Conservation (phyloP, 257 asterid species). For the Penstemon davidsonii region DNA sequence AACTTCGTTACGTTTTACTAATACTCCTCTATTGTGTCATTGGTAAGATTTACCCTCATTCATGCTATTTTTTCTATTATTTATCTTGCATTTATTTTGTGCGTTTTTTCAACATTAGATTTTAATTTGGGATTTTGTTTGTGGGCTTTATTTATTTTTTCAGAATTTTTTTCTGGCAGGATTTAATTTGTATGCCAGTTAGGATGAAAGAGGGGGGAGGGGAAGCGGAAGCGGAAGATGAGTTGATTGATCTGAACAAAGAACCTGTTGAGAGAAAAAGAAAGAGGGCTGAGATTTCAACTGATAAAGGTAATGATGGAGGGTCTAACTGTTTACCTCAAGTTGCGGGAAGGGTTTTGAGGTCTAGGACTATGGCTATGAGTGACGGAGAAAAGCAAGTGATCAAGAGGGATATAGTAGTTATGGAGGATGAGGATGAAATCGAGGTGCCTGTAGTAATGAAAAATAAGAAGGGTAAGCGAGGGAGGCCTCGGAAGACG, state of each 20-base stretch:
- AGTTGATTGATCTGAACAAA: constrained; percentile 55
- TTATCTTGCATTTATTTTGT: constrained; percentile 14
- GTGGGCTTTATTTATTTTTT: background rate
- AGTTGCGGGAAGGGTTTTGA: constrained; percentile 59
- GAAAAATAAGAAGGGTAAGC: constrained; percentile 14
- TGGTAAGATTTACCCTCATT: constrained; percentile 34
- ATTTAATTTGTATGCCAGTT: constrained; percentile 14
- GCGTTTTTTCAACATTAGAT: constrained; percentile 14
- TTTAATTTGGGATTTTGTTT: constrained; percentile 19
- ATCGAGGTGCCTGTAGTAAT: background rate
- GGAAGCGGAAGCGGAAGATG: constrained; percentile 40
- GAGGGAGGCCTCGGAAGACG: constrained; percentile 27
- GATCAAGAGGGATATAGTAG: constrained; percentile 36
- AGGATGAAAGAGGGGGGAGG: constrained; percentile 20
- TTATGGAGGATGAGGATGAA: constrained; percentile 30
- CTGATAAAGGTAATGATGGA: constrained; percentile 31
- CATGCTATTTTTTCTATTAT: constrained; percentile 3
- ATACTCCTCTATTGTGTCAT: constrained; percentile 26
- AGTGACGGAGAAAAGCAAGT: constrained; percentile 47
- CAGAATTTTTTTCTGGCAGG: constrained; percentile 29
- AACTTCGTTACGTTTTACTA: constrained; percentile 26
- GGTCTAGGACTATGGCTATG: constrained; percentile 64
- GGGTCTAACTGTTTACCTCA: constrained; percentile 36
- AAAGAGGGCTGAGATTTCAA: constrained; percentile 37
- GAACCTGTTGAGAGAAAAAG: constrained; percentile 51